phyloP scores from a whole-genome alignment of 371 early-diverging fungal genomes.

The Syncephalastrum monosporum region DNA sequence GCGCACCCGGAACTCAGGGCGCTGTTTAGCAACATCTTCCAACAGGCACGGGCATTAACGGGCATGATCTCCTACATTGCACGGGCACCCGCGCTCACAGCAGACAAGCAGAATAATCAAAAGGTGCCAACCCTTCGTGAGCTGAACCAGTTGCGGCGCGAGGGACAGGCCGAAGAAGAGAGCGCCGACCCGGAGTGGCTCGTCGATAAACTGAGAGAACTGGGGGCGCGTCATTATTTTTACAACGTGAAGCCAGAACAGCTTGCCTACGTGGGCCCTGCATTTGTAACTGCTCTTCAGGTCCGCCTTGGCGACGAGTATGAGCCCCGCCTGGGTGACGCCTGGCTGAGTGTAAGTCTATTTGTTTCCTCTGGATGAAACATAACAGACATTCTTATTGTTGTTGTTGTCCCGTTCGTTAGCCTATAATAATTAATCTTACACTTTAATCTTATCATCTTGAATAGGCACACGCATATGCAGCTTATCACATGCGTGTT shows the following conservation, averaged over 20 bases:
- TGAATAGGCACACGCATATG: conserved; percentile 33
- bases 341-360: conserved; percentile 40
- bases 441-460: no score
- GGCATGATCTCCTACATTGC: conserved; percentile 46
- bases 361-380: background rate
- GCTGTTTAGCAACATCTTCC: conserved; percentile 36
- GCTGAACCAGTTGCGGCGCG: conserved; percentile 25
- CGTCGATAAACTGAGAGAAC: conserved; percentile 23
- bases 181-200: conserved; percentile 32
- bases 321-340: conserved; percentile 32
- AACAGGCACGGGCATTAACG: conserved; percentile 44
- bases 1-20: conserved; percentile 19
- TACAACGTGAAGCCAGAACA: conserved; percentile 35
- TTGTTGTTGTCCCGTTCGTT: background rate
- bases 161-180: conserved; percentile 11
- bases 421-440: no score
- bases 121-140: conserved; percentile 22
- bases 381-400: background rate
- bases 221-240: conserved; percentile 42
- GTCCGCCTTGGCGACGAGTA: conserved; percentile 37
- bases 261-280: conserved; percentile 36
- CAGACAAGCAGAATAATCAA: conserved; percentile 7
- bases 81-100: conserved; percentile 25
- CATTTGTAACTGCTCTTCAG: conserved; percentile 36
- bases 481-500: conserved; percentile 35